phyloP scores from a whole-genome alignment of 2,329 filamentous ascomycete genomes.

The Alternaria panax region DNA sequence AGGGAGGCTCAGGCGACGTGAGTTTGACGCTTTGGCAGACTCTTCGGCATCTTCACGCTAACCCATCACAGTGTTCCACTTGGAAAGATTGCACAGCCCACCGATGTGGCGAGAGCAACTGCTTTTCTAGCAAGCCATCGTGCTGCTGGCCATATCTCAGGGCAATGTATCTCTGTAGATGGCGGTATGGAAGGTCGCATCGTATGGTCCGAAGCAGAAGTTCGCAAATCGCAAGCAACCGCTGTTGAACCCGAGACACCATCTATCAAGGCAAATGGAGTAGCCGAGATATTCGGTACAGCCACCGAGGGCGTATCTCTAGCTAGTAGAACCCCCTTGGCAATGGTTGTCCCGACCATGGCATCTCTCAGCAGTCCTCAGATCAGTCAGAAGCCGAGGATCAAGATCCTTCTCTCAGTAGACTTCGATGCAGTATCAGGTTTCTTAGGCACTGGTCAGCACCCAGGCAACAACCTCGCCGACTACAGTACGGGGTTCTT shows the following conservation, averaged over 20 bases:
- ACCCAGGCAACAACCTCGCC: conserved; percentile 61
- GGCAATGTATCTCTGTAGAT: conserved; percentile 61
- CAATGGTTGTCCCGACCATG: background rate
- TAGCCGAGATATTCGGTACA: conserved; percentile 19
- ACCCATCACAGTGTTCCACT: conserved; percentile 47
- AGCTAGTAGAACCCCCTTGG: conserved; percentile 1
- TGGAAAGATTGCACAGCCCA: conserved; percentile 57
- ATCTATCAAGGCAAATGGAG: background rate
- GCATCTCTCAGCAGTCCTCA: background rate
- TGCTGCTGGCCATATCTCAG: conserved; percentile 63
- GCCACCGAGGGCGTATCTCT: conserved; percentile 19
- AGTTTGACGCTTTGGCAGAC: background rate
- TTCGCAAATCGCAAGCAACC: conserved; percentile 23
- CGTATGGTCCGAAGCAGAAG: conserved; percentile 58
- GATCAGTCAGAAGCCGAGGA: conserved; percentile 30
- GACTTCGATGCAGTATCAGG: conserved; percentile 68
- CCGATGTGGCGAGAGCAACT: conserved; percentile 59
- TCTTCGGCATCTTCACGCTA: conserved; percentile 7
- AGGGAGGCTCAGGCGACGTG: conserved; percentile 58
- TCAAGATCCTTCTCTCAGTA: conserved; percentile 53
- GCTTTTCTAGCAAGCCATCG: conserved; percentile 60
- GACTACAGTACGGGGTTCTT: conserved; percentile 66
- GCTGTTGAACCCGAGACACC: background rate
- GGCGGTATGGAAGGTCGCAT: conserved; percentile 61
- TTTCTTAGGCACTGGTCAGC: conserved; percentile 65